Evolutionary conservation across 257 asterid genomes (phyloP).

Genomic region (Hygrophila difformis): DNA sequence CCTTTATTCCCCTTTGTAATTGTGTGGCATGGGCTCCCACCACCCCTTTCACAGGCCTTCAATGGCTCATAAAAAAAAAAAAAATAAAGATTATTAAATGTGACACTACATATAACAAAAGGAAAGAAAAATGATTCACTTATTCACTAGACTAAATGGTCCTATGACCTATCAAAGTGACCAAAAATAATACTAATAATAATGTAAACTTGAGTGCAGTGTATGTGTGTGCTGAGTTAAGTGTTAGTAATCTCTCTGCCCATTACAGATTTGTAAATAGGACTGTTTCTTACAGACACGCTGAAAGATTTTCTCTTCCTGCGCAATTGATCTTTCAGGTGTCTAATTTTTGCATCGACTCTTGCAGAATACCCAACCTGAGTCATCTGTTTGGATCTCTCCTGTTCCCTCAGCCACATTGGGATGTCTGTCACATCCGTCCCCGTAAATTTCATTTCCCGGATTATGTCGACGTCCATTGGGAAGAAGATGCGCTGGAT

Average conservation of each 20-base stretch:
- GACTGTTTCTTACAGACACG: constrained; percentile 27
- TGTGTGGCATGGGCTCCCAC: too few species aligned
- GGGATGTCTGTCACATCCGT: constrained; percentile 71
- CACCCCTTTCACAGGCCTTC: too few species aligned
- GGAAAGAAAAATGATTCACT: too few species aligned
- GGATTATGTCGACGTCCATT: constrained; percentile 87
- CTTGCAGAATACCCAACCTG: constrained; percentile 84
- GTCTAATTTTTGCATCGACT: constrained; percentile 88
- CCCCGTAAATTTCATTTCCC: constrained; percentile 71
- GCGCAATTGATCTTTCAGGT: constrained; percentile 54
- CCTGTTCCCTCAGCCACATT: constrained; percentile 79
- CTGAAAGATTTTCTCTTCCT: constrained; percentile 43
- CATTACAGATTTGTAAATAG: constrained; percentile 19
- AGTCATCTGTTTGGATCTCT: constrained; percentile 65
- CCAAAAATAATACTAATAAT: constrained; percentile 8
- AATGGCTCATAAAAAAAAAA: too few species aligned
- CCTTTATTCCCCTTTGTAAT: too few species aligned
- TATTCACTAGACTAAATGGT: constrained; percentile 3
- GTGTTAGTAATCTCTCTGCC: constrained; percentile 18
- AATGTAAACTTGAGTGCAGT: background rate
- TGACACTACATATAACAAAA: too few species aligned
- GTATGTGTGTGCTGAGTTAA: constrained; percentile 12
- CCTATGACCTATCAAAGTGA: constrained; percentile 16
- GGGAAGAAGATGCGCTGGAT: constrained; percentile 74
- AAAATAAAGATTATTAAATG: too few species aligned